phyloP scores from a whole-genome alignment of 768 basidiomycete genomes.

The Dentipellis sp. region DNA sequence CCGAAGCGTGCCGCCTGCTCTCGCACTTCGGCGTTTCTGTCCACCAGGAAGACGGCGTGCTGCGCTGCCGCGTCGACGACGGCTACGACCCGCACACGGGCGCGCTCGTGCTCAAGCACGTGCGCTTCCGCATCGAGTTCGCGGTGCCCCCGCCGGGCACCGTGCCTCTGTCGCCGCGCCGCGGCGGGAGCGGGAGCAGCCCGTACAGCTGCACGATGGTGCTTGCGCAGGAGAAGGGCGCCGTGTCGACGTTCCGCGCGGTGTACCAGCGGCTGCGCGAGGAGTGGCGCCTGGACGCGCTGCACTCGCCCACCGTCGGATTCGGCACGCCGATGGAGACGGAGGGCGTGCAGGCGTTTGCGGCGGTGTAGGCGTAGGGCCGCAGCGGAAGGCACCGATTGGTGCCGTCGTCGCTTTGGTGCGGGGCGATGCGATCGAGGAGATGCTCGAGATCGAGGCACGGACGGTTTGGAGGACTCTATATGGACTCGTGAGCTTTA shows the following conservation, averaged over 20 bases:
- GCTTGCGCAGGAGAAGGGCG: constrained; percentile 86
- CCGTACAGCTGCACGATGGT: constrained; percentile 58
- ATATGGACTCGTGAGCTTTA: too few relatives aligned
- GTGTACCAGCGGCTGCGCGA: constrained; percentile 67
- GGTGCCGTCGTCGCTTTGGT: too few relatives aligned
- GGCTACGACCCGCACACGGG: constrained; percentile 29
- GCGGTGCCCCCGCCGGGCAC: constrained; percentile 15
- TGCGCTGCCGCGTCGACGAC: constrained; percentile 48
- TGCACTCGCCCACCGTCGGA: constrained; percentile 9
- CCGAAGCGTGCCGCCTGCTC: constrained; percentile 54
- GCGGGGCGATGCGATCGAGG: too few relatives aligned
- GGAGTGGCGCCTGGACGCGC: constrained; percentile 45
- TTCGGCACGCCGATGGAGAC: not conserved
- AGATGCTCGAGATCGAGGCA: too few relatives aligned
- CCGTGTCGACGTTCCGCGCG: constrained; percentile 74
- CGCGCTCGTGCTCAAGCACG: constrained; percentile 54
- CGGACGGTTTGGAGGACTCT: too few relatives aligned
- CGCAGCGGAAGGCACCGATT: too few relatives aligned
- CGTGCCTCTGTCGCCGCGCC: constrained; percentile 9
- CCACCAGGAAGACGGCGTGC: constrained; percentile 40
- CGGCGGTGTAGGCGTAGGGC: not conserved
- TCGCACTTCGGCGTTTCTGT: constrained; percentile 56
- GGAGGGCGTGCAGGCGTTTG: not conserved
- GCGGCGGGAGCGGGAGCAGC: constrained; percentile 16
- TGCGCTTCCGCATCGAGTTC: constrained; percentile 83